phyloP scores from a whole-genome alignment of 2,329 filamentous ascomycete species.

The Penicillium sp. region DNA sequence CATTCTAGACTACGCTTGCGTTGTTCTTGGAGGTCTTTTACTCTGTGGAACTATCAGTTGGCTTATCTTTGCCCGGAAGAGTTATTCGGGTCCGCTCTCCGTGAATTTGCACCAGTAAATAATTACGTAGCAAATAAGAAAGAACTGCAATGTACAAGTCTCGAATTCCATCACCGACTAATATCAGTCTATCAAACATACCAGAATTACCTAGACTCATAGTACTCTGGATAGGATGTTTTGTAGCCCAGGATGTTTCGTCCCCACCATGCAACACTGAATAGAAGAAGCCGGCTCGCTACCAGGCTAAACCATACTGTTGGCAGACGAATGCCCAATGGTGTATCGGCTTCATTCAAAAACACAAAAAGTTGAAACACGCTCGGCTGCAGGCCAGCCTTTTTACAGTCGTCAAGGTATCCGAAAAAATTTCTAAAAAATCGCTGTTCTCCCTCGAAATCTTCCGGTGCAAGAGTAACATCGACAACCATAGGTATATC shows the following conservation, averaged over 20 bases:
- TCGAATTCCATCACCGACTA: too few species aligned
- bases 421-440: slow-evolving; percentile 27
- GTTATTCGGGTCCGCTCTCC: too few species aligned
- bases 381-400: slow-evolving; percentile 15
- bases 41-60: too few species aligned
- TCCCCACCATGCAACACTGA: slow-evolving; percentile 12
- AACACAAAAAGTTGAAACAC: slow-evolving; percentile 24
- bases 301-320: slow-evolving; percentile 9
- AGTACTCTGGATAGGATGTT: slow-evolving; percentile 18
- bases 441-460: slow-evolving; percentile 19
- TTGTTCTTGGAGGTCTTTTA: too few species aligned
- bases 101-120: too few species aligned
- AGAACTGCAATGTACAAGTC: too few species aligned
- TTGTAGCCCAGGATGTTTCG: slow-evolving; percentile 16
- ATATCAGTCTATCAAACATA: neutral
- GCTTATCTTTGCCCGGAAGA: too few species aligned
- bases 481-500: slow-evolving; percentile 20
- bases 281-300: slow-evolving; percentile 15
- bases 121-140: too few species aligned
- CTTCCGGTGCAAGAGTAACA: slow-evolving; percentile 20
- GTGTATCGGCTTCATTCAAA: slow-evolving; percentile 20
- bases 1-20: too few species aligned
- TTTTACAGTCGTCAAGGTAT: slow-evolving; percentile 23
- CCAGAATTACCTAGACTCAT: slow-evolving; percentile 4
- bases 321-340: slow-evolving; percentile 19